Evolutionary conservation across 345 rosid species (phyloP).

Genomic region (Bruguiera gymnorhiza): DNA sequence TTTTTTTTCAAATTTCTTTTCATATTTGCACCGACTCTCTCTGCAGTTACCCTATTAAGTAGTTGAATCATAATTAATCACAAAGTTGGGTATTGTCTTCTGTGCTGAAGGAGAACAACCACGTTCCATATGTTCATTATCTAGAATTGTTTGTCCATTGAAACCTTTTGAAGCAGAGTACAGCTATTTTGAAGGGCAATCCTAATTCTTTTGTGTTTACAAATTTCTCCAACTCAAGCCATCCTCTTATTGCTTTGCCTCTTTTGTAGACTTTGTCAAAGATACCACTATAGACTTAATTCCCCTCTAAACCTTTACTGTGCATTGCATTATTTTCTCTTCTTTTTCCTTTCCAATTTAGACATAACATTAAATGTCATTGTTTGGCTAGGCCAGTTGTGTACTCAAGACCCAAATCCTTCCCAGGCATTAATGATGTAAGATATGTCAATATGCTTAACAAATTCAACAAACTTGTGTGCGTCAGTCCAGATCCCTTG

Average conservation of each 20-base stretch:
- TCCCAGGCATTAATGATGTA: slow-evolving; percentile 1
- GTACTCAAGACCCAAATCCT: background rate
- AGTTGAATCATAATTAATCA: background rate
- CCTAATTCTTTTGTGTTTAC: background rate
- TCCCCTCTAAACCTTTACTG: background rate
- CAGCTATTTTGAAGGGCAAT: background rate
- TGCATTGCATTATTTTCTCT: background rate
- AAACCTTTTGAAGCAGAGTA: background rate
- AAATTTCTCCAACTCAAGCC: background rate
- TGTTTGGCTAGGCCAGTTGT: background rate
- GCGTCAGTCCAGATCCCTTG: background rate
- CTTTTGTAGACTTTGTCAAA: background rate
- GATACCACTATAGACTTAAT: background rate
- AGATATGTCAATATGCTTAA: background rate
- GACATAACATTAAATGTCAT: background rate
- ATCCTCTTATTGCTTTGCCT: background rate
- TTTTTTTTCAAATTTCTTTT: background rate
- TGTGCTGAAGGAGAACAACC: background rate
- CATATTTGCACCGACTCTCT: background rate
- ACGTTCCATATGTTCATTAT: background rate
- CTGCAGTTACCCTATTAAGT: background rate
- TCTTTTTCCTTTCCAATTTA: background rate
- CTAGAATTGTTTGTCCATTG: background rate
- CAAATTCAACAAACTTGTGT: slow-evolving; percentile 3
- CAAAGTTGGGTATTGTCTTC: background rate